Evolutionary conservation across 192 early-diverging fungal species (phyloP), one percentile per base, ranked within the genome.

Genomic region (Coemansia sp.): DNA sequence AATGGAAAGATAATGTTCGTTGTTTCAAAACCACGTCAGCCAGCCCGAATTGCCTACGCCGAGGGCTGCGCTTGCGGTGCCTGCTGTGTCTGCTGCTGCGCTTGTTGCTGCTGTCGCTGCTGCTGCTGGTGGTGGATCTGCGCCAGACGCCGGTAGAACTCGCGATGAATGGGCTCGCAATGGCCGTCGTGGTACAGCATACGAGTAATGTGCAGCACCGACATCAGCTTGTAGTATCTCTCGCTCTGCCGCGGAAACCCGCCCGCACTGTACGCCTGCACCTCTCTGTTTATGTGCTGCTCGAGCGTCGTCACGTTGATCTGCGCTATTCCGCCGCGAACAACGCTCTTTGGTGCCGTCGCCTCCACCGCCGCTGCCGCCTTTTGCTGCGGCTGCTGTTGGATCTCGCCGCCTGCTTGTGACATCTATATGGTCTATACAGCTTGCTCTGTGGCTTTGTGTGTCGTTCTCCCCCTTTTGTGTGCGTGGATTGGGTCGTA

Each of bases 201-300:
- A 16, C 81, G 72, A 4, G 77, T 57, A 5, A 84, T 75, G 54
- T 84, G 81, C 17, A 84, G 74, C 40, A 79, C 81, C 10, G 81
- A 84, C 81, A 84, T 84, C 6, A 84, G 73, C 42, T 72, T 67
- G 65, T 84, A 84, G 74, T 84, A 84, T 54, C 81, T 67, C 65
- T 79, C 72, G 67, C 74, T 77, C 61, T 84, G 76, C 13, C 81
- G 81, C 17, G 81, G 81, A 44, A 72, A 84, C 22, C 73, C 74
- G 32, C 77, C 81, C 9, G 71, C 38, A 67, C 73, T 76, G 67
- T 79, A 84, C 20, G 70, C 72, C 64, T 72, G 59, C 5, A 84
- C 81, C 62, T 84, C 81, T 19, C 66, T 71, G 17, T 70, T 63
- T 16, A 84, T 76, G 62, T 79, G 73, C 12, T 59, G 37, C 60